A percentile compares a stretch with the other conserved stretches of the same genome.
Evolutionary conservation across 108 stramenopile genomes (phyloP).

Genomic region (Asterionellopsis glacialis): DNA sequence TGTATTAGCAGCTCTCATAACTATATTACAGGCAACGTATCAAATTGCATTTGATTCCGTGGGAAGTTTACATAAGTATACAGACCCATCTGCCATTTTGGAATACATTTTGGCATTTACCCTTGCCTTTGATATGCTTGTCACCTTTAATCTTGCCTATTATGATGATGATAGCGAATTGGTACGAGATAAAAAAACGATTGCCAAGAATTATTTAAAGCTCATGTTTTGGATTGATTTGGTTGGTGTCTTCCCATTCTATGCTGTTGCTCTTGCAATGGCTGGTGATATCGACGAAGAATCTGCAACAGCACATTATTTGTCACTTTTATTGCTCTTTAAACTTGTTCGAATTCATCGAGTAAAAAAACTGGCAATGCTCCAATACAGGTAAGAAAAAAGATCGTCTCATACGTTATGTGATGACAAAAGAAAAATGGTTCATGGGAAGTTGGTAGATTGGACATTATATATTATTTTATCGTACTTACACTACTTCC

Average conservation of each 20-base stretch:
- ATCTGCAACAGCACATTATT: constrained; percentile 8
- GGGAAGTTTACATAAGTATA: constrained; percentile 9
- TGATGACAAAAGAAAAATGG: too few relatives aligned
- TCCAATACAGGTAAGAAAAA: too few relatives aligned
- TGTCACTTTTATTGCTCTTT: constrained; percentile 33
- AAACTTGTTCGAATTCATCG: constrained; percentile 46
- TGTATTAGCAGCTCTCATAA: constrained; percentile 38
- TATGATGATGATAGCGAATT: constrained; percentile 32
- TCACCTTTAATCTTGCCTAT: constrained; percentile 52
- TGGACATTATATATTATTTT: too few relatives aligned
- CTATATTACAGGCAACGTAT: constrained; percentile 43
- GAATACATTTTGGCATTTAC: constrained; percentile 34
- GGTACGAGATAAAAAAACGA: constrained; percentile 20
- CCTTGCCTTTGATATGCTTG: constrained; percentile 46
- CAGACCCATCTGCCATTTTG: constrained; percentile 29
- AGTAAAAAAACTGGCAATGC: constrained; percentile 21
- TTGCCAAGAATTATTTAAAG: constrained; percentile 36
- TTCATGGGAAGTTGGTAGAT: too few relatives aligned
- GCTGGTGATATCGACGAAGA: constrained; percentile 27
- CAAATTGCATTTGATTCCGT: constrained; percentile 40
- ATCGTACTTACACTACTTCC: too few relatives aligned
- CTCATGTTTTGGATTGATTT: constrained; percentile 53
- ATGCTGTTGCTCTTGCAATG: constrained; percentile 25
- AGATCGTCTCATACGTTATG: too few relatives aligned
- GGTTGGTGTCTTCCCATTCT: constrained; percentile 54